Base-by-base conservation (phyloP, 2,329 filamentous ascomycete species). In the Cordyceps cateniannulata region DNA sequence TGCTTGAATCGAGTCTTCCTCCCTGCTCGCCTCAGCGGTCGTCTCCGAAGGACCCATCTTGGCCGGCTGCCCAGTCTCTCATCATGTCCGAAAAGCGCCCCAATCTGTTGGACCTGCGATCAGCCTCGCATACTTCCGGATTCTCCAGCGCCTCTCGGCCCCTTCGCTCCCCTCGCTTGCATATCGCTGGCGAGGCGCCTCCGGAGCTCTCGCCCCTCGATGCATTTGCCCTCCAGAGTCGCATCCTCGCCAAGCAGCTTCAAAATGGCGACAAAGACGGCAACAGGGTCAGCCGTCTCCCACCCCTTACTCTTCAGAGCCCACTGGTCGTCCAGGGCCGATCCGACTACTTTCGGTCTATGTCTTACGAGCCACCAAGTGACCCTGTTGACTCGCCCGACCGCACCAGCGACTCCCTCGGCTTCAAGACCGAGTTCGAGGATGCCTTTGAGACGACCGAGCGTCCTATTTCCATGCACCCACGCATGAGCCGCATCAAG, bases 141-240 rank as follows among this genome's bases (percentile, higher is more conserved):
- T n/a, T 56, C 22, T 57, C 59, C 24, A 61, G 53, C 48, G 25
- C 32, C 32, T 61, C 53, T 6, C 44, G 53, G 10, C 82, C 84
- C n/a, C 74, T 87, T 38, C 80, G 81, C 65, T 92, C 89, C n/a
- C 89, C 89, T 47, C 86, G 89, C 63, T 77, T 91, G 62, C 88
- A 92, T 73, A 81, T 90, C 61, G 88, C 89, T 61, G 90, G 90
- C 63, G 90, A 93, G 67, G 83, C 89, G 1, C 93, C 95, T 22
- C 95, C 95, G 5, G 90, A 95, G 57, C 81, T 98, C 61, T 98
- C 95, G 8, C 95, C 95, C 12, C 83, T 99, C 65, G 95, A 99
- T 80, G 93, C 93, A 52, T 96, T 99, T 71, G 93, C 93, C 24
- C 82, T 93, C 64, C 93, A 98, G 71, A 96, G 93, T 68, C 88